Conservation (phyloP, 2,329 filamentous ascomycete species). For the Trichoderma sp. region DNA sequence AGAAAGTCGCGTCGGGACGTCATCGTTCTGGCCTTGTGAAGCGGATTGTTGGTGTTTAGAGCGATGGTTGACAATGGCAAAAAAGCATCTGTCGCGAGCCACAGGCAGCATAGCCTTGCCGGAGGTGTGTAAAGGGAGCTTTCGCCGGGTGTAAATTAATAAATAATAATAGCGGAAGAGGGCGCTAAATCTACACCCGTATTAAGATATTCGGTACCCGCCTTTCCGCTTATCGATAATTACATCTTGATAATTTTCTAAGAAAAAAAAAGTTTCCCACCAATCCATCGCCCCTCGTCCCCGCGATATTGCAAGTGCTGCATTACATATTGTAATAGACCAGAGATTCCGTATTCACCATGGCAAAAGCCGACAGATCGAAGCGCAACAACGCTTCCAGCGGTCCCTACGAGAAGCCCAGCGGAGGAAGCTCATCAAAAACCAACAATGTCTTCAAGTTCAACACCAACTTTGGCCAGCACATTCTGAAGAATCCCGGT, state of each 20-base stretch:
- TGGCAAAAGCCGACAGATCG: constrained; percentile 52
- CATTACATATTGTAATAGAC: constrained; percentile 12
- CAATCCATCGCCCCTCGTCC: constrained; percentile 19
- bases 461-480: constrained; percentile 82
- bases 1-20: constrained; percentile 76
- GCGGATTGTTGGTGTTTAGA: neutral
- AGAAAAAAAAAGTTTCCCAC: constrained; percentile 24
- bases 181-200: neutral
- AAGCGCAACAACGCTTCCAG: constrained; percentile 51
- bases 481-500: constrained; percentile 90
- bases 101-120: neutral
- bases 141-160: no score
- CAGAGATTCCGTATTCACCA: constrained; percentile 27
- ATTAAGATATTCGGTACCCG: neutral
- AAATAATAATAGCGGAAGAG: no score
- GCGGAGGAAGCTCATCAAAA: constrained; percentile 25
- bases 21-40: constrained; percentile 39
- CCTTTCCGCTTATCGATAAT: constrained; percentile 27
- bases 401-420: constrained; percentile 42
- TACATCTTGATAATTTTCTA: neutral
- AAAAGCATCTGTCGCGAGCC: constrained; percentile 11
- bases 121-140: constrained; percentile 14
- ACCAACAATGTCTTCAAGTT: constrained; percentile 94
- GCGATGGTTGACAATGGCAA: neutral
- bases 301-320: constrained; percentile 22